phyloP scores from a whole-genome alignment of 345 rosid genomes.

The Camelina sativa region DNA sequence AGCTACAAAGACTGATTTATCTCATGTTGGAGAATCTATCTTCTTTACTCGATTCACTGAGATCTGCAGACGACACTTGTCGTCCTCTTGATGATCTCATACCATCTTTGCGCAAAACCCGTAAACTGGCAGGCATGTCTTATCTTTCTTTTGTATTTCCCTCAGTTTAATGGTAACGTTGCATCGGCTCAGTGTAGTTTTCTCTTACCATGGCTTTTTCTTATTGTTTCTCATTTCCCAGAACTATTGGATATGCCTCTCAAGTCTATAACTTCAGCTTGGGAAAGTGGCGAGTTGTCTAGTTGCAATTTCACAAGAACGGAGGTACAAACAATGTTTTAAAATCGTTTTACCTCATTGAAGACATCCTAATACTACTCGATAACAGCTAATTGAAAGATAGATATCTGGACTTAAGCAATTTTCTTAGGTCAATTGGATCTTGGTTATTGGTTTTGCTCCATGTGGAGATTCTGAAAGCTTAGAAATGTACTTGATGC shows the following conservation, averaged over 20 bases:
- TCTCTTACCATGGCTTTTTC: slow-evolving; percentile 1
- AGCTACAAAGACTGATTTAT: slow-evolving; percentile 85
- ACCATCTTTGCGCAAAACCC: slow-evolving; percentile 78
- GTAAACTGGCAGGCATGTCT: slow-evolving; percentile 82
- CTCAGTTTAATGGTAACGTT: slow-evolving; percentile 24
- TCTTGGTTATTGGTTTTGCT: neutral
- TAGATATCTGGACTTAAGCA: too few species aligned
- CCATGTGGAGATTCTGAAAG: slow-evolving; percentile 1
- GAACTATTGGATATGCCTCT: slow-evolving; percentile 92
- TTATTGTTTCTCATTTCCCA: slow-evolving; percentile 38
- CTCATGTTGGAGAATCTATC: slow-evolving; percentile 76
- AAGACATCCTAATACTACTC: neutral
- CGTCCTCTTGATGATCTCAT: slow-evolving; percentile 59
- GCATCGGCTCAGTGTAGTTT: neutral
- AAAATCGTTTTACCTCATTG: neutral
- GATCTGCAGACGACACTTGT: slow-evolving; percentile 45
- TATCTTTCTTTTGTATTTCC: neutral
- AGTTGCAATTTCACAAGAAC: slow-evolving; percentile 66
- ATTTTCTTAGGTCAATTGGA: neutral
- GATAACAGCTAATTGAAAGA: neutral
- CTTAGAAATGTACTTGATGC: slow-evolving; percentile 36
- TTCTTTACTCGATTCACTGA: slow-evolving; percentile 67
- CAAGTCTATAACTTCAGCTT: slow-evolving; percentile 71
- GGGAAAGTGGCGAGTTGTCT: slow-evolving; percentile 89
- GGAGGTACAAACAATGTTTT: slow-evolving; percentile 72